Base-by-base conservation (phyloP, 768 basidiomycete genomes). In the Strobilomyces echinocephalus region DNA sequence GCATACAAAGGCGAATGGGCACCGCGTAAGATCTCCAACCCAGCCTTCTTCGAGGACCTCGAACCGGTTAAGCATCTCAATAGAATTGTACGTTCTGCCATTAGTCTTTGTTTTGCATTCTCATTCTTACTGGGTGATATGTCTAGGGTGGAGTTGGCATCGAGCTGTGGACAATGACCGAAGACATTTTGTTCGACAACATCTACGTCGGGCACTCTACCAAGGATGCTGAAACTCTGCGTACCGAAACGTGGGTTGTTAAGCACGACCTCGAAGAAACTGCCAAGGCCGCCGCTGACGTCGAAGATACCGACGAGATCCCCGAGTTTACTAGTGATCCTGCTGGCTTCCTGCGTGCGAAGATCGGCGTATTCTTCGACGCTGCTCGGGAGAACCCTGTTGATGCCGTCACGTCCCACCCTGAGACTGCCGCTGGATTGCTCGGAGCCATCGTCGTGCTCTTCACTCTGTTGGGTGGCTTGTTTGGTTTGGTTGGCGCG, bases 131-230 rank as follows among this genome's bases (percentile, higher is more conserved):
- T 10, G 4, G 14, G 31, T 18, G 14, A 10, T 8, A 8, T n/a
- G 20, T 51, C 15, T 54, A 89, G 87, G 90, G 91, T 61, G 94
- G 93, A 74, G 82, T 97, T 57, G 95, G 95, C 66, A 95, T 98
- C 60, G 97, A 99, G 73, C 84, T 98, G 63, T 99, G 97, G 97
- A 95, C 95, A 43, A 99, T 98, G 97, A 95, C 95, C 40, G 90
- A 90, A 72, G 87, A 91, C 67, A 94, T 94, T 62, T 79, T 94
- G 61, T 95, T 94, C 69, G 84, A 91, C 73, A 94, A 92, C 76
- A 83, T 99, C 67, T 98, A 93, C 76, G 72, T 99, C 54, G 94
- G 94, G 54, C 87, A 94, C 78, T 95, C 93, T 18, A 67, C 83
- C 53, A 82, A 83, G 36, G 92, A 95, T 55, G 97, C 97, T 57